phyloP scores from a whole-genome alignment of 1,139 yeast species.

The Kodamaea derodonti region DNA sequence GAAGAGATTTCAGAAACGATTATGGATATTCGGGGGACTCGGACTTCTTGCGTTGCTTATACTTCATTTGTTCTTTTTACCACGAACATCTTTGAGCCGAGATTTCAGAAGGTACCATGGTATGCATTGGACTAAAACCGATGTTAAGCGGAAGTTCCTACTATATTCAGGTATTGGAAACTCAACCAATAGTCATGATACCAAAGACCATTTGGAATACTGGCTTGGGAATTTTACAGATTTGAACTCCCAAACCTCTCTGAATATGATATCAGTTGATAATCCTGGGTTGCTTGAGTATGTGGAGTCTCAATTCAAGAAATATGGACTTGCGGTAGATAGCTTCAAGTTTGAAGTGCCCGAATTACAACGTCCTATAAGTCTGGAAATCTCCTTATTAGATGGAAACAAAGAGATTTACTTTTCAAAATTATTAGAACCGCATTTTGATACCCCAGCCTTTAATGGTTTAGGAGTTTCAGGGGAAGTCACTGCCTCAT shows the following conservation, averaged over 20 bases:
- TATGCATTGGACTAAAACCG: conserved; percentile 58
- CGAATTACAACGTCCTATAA: conserved; percentile 21
- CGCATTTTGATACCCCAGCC: conserved; percentile 32
- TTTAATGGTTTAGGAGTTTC: conserved; percentile 29
- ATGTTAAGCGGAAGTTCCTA: conserved; percentile 48
- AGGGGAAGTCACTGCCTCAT: conserved; percentile 25
- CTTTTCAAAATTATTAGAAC: conserved; percentile 25
- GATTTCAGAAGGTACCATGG: conserved; percentile 78
- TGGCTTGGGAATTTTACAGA: conserved; percentile 19
- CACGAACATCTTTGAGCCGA: conserved; percentile 80
- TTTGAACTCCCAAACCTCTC: conserved; percentile 10
- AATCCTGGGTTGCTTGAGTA: conserved; percentile 24
- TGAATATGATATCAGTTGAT: conserved; percentile 25
- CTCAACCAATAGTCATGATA: conserved; percentile 20
- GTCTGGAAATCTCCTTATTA: conserved; percentile 20
- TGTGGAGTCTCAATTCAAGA: conserved; percentile 24
- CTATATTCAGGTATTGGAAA: conserved; percentile 23
- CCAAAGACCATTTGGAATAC: conserved; percentile 26
- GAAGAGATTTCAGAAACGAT: conserved; percentile 1
- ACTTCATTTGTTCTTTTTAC: conserved; percentile 71
- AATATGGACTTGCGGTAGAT: conserved; percentile 26
- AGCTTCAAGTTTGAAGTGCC: conserved; percentile 16
- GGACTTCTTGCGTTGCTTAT: conserved; percentile 53
- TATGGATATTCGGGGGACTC: conserved; percentile 14
- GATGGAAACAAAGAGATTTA: conserved; percentile 23